Percentiles rank a stretch among this genome's conserved stretches.
phyloP scores from a whole-genome alignment of 371 early-diverging fungal genomes.

The Rhizopus arrhizus region DNA sequence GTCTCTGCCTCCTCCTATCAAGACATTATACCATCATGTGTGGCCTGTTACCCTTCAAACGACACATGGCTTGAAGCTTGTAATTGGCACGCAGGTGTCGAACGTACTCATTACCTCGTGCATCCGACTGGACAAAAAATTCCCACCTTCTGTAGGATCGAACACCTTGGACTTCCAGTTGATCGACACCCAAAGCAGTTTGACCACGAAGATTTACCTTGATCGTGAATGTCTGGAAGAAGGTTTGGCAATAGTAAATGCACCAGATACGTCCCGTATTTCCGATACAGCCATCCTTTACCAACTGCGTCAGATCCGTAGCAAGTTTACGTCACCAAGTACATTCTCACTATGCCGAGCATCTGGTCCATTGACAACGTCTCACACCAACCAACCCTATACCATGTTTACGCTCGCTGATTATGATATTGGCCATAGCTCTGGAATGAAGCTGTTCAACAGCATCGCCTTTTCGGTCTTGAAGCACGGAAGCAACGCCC shows the following conservation, averaged over 20 bases:
- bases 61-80: slow-evolving; percentile 13
- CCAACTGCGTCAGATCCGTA: slow-evolving; percentile 6
- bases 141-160: background rate
- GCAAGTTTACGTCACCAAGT: background rate
- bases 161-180: background rate
- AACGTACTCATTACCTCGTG: slow-evolving; percentile 16
- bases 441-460: slow-evolving; percentile 11
- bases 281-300: too few species aligned
- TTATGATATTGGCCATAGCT: slow-evolving; percentile 11
- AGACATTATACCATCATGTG: background rate
- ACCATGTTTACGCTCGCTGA: slow-evolving; percentile 18
- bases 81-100: slow-evolving; percentile 20
- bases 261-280: too few species aligned
- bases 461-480: too few species aligned
- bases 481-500: too few species aligned
- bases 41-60: slow-evolving; percentile 15
- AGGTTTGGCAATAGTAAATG: too few species aligned
- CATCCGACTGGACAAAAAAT: background rate
- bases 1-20: background rate
- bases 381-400: slow-evolving; percentile 21
- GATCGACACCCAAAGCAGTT: background rate
- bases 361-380: slow-evolving; percentile 17
- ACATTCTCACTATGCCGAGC: slow-evolving; percentile 6
- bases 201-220: background rate
- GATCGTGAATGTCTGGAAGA: too few species aligned